Conservation (phyloP, 2,329 filamentous ascomycete species). For the Neurospora sp. region DNA sequence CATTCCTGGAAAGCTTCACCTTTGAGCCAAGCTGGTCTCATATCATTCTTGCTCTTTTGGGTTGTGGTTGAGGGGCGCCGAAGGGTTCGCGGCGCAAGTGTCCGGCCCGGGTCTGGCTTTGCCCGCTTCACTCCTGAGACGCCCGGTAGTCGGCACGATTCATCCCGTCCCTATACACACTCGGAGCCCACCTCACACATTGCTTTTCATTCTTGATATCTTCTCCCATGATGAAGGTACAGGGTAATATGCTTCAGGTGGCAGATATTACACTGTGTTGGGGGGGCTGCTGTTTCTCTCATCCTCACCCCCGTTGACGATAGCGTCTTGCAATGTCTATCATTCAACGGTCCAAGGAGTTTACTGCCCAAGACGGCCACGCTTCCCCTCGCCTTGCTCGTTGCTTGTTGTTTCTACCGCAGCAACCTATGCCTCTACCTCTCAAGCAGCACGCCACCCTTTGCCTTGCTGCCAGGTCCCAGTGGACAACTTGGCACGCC, state of each 20-base stretch:
- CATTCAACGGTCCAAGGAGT: neutral
- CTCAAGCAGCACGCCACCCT: neutral
- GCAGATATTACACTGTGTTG: neutral
- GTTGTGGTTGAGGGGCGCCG: neutral
- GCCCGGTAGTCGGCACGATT: neutral
- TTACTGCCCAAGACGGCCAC: neutral
- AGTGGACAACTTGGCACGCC: neutral
- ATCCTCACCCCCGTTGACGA: neutral
- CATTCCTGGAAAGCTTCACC: neutral
- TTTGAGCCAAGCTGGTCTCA: neutral
- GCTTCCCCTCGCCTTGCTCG: neutral
- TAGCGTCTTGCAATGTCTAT: neutral
- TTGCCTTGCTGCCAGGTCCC: neutral
- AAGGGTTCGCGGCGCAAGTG: neutral
- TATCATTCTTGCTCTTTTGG: neutral
- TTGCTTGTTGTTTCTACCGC: neutral
- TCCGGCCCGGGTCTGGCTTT: neutral
- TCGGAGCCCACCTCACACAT: neutral
- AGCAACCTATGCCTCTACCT: neutral
- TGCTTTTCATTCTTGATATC: neutral
- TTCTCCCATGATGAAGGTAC: neutral
- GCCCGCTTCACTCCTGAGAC: neutral
- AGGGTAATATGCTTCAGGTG: neutral
- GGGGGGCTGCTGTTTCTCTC: neutral
- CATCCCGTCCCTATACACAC: neutral